Evolutionary conservation across 2,329 filamentous ascomycete genomes (phyloP), one percentile per base, ranked within the genome.

Genomic region (Talaromyces sp.): DNA sequence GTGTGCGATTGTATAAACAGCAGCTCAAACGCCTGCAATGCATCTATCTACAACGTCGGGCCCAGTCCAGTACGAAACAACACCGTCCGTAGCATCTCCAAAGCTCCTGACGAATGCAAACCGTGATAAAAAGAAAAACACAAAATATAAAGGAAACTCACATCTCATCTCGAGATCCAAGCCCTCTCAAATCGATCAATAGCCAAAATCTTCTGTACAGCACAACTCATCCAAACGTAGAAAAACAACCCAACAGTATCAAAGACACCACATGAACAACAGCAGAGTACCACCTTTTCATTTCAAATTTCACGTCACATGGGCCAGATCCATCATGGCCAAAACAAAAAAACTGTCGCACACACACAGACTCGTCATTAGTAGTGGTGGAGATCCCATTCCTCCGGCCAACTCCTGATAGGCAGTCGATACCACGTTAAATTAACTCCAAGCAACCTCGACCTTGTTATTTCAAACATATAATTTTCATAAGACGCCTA

Each of bases 11-110:
- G 27, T 52, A 52, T 52, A 52, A 52, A 52, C 59, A 58, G 64
- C 52, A 62, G 58, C 41, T 50, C 29, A 50, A 60, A 61, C 59
- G 59, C 59, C 59, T 61, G 56, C 58, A 61, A 61, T 61, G 59
- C 59, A 61, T 58, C 55, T 61, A 61, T 61, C 59, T 61, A 61
- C 59, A 61, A 61, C 56, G 58, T 61, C 56, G 46, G 57, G 58
- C 55, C 55, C 59, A 46, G 27, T 61, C 56, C 55, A 54, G 59
- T 58, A 61, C 52, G 59, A 58, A 61, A 43, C 52, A 61, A 61
- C 55, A 61, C 59, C 35, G 55, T 49, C 58, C 50, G 53, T 49
- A 61, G 41, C 41, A 26, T 58, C 41, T 58, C 49, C 55, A 61
- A 61, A 58, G 59, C 59, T 58, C 59, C 59, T 46, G 43, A 56